Evolutionary conservation across 768 basidiomycete genomes (phyloP), one percentile per base, ranked within the genome.

Genomic region (Rubroboletus pulcherrimus): DNA sequence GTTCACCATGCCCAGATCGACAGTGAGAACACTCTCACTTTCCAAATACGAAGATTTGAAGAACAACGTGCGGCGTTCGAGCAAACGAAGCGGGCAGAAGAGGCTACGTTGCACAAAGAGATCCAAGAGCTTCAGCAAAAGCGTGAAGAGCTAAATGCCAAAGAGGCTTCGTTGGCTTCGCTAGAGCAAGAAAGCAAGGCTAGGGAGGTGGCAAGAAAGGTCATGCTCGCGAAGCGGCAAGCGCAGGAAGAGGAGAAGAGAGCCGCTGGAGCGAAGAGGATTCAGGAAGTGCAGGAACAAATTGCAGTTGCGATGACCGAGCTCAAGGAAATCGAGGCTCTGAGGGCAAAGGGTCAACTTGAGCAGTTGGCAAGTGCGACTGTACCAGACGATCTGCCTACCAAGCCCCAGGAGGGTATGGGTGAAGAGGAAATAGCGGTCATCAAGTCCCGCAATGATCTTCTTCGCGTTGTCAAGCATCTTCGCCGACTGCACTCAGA

Each of bases 231-330:
- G 9, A 58, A 64, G 24, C 62, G 68, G 30, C 70, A 61, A 29
- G 66, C 55, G 4, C 63, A 60, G 38, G 69, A 72, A 47, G 65
- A 68, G 26, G 69, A 71, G 34, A 61, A 35, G 37, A 54, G 57
- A 39, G 45, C 40, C 7, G 55, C 58, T 1, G 64, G 65, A 35
- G 49, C 57, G 41, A 61, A 57, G 51, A 63, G 57, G 24, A 43
- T 49, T 10, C 61, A 50, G 12, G 61, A 56, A 31, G 47, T 54
- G 1, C 62, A 61, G 48, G 58, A 63, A 26, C 69, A 60, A 42
- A 63, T 71, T 26, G 35, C 45, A 3, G 35, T 12, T 7, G 60
- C 69, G 11, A 21, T 65, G 33, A 49, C 63, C 44, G 66, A 68
- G 33, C 21, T 66, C 14, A 42, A 54, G 40, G 58, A 62, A 43